Base-by-base conservation (phyloP, 2,329 filamentous ascomycete genomes). In the Diatrype stigma region DNA sequence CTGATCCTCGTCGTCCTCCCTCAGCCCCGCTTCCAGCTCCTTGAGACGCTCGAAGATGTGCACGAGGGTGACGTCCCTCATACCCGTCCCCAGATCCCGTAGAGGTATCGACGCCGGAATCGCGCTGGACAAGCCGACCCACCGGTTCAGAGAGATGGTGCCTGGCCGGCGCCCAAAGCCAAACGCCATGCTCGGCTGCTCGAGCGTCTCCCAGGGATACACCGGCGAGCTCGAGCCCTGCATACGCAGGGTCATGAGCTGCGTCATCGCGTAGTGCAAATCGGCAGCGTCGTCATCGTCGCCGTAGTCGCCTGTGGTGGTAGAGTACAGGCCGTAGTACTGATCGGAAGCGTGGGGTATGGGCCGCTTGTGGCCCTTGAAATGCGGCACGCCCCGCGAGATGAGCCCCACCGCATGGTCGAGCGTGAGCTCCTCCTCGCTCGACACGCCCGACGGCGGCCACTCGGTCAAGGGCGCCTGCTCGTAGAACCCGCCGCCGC, bases 141-240 rank as follows among this genome's bases (percentile, higher is more conserved):
- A 90, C 55, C 84, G 80, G 59, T 87, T 89, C 47, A 91, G 70
- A 0, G 86, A 89, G 47, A 87, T 80, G 1, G 87, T 90, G 6
- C 87, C 87, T 0, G 86, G 82, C 21, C 80, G 75, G 46, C 73
- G 72, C 12, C 87, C 87, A 65, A 82, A 86, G 56, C 78, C 80
- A 63, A 87, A 88, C 1, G 82, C 77, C 67, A 84, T 83, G 63
- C 85, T 89, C 4, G 87, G 87, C 61, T 90, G 86, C 63, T 91
- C 87, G 23, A 90, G 73, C 1, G 86, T 85, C 55, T 86, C 80
- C 87, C 84, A 90, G 2, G 84, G 85, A 52, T 73, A 65, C 2
- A 65, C 63, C 42, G 79, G 71, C 16, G 59, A 58, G 3, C 60
- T 58, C 3, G 62, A 61, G 21, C 74, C 73, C 51, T 74, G 70